Evolutionary conservation across 768 basidiomycete species (phyloP), one percentile per base, ranked within the genome.

Genomic region (Daedaleopsis sinensis): DNA sequence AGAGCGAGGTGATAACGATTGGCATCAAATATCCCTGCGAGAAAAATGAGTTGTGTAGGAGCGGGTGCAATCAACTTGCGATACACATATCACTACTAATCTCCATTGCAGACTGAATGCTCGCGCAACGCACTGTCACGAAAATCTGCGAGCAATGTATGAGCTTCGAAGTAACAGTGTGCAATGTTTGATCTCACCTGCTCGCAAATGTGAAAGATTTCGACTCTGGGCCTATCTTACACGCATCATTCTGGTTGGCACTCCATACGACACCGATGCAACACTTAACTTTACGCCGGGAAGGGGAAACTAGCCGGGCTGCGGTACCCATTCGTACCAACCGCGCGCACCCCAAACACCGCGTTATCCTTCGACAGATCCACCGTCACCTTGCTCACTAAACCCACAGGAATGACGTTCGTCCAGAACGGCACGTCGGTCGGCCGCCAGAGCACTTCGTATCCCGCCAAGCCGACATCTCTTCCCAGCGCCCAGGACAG

Each of bases 401-500:
- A 66, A 1, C 82, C 82, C 18, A 84, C 82, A 15, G 79, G 77
- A 15, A 84, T 77, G 2, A 80, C 78, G 66, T 79, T 76, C 44
- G 80, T 77, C 83, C 82, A 84, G 39, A 77, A 75, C 36, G 79
- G 73, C 58, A 75, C 76, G 51, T 82, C 79, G 32, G 79, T 79
- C 57, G 79, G 73, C 49, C 83, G 72, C 81, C 82, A 84, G 9
- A 84, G 75, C 38, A 84, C 71, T 70, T 84, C 82, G 65, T 83
- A 84, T 5, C 79, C 76, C 8, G 76, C 80, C 19, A 73, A 57
- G 19, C 64, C 67, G 57, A 77, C 78, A 18, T 72, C 75, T 3
- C 74, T 62, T 62, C 81, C 83, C 15, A 68, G 57, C 12, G 70
- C 76, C 83, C 83, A 84, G 13, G 57, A 69, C 32, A 84, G 70